Evolutionary conservation across 2,329 filamentous ascomycete species (phyloP), one percentile per base, ranked within the genome.

Genomic region (Pseudopyricularia javanii): DNA sequence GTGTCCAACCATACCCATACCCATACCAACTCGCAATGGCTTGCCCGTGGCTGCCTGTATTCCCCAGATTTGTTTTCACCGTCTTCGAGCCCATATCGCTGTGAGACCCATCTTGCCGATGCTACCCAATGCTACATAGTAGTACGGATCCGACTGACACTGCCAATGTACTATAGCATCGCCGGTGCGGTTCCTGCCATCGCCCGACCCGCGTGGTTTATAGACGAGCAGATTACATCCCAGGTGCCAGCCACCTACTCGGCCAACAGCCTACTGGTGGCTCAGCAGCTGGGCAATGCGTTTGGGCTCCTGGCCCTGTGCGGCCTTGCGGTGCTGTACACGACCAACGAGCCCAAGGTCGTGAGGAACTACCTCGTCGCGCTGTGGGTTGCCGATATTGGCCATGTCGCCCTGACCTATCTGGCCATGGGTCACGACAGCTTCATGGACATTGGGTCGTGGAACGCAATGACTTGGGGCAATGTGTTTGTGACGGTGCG

Each of bases 381-480:
- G 7, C 69, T 87, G 22, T 80, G 79, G 68, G 63, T 80, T 26
- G 84, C 79, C 17, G 85, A 89, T 61, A 68, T 88, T 56, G 80
- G 82, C 3, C 85, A 89, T 63, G 68, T 89, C 26, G 78, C 73
- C 50, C 72, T 83, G 55, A 85, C 79, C 17, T 79, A 77, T 54
- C 67, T 70, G 60, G 75, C 73, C 7, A 70, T 88, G 56, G 84
- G 82, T 8, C 71, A 70, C 62, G 71, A 77, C 9, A 68, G 68
- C 33, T 73, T 79, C 48, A 56, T 77, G 47, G 74, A 80, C 58
- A 66, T 84, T 11, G 66, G 61, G 4, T 68, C 65, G 22, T 89
- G 85, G 85, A 88, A 87, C 63, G 69, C 75, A 33, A 76, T 85
- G 71, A 77, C 82, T n/a, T 86, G 81, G 79, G 86, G 85, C 3